Percentiles rank a stretch among this genome's conserved stretches.
Conservation (phyloP, 208 protist species). For the Tritrichomonas foetus region DNA sequence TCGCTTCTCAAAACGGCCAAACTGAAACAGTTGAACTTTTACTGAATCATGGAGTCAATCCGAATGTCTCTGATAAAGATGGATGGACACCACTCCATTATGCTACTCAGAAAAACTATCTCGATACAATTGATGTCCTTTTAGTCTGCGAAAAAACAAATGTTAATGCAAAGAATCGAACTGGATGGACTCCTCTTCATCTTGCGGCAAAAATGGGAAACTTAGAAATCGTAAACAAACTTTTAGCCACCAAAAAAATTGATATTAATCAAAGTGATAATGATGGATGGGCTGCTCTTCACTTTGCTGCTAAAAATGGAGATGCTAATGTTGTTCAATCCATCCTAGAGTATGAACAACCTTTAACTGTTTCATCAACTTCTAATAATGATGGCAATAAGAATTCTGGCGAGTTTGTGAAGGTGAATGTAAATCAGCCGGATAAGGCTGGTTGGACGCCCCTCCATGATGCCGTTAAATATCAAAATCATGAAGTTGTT, state of each 20-base stretch:
- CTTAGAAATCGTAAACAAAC: background rate
- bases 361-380: no score
- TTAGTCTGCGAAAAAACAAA: background rate
- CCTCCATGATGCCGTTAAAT: background rate
- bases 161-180: background rate
- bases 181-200: background rate
- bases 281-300: background rate
- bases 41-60: background rate
- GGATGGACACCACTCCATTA: background rate
- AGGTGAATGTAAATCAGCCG: background rate
- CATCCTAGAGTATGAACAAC: background rate
- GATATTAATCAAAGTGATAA: background rate
- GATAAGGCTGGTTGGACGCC: background rate
- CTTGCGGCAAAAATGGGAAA: background rate
- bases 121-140: background rate
- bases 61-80: background rate
- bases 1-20: background rate
- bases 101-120: background rate
- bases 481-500: background rate
- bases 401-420: no score
- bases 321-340: background rate
- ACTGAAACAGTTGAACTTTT: background rate
- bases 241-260: background rate
- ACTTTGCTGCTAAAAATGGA: background rate
- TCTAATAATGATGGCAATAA: no score